Conservation (phyloP, 148 eudicot genomes). For the Spergularia bocconei region DNA sequence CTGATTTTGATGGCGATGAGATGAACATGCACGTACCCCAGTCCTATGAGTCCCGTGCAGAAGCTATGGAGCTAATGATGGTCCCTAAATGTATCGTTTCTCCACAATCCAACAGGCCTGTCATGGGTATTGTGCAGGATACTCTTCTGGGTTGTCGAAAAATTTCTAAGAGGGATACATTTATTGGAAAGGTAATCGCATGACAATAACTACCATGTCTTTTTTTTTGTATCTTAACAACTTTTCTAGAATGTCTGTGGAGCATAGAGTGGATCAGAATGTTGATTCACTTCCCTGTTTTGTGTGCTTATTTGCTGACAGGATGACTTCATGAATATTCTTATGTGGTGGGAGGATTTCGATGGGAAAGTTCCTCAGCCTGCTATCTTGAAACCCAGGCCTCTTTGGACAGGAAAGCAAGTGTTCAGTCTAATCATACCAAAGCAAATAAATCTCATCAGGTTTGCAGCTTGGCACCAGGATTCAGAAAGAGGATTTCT, state of each 20-base stretch:
- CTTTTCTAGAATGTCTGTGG: not conserved
- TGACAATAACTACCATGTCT: not conserved
- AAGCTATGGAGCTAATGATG: slow-evolving; percentile 96
- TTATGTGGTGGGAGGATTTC: slow-evolving; percentile 99
- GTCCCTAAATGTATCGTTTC: slow-evolving; percentile 98
- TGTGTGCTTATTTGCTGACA: slow-evolving; percentile 23
- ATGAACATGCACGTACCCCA: slow-evolving; percentile 99
- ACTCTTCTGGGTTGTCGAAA: slow-evolving; percentile 96
- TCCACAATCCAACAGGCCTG: slow-evolving; percentile 96
- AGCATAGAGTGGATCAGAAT: slow-evolving; percentile 2
- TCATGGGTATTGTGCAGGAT: slow-evolving; percentile 99
- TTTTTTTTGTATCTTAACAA: not conserved
- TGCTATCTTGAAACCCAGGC: slow-evolving; percentile 91
- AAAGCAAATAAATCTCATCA: slow-evolving; percentile 88
- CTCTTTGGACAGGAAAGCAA: slow-evolving; percentile 99
- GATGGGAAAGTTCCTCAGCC: slow-evolving; percentile 98
- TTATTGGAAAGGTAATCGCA: slow-evolving; percentile 83
- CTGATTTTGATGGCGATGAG: slow-evolving; percentile 99
- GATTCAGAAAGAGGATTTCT: slow-evolving; percentile 73
- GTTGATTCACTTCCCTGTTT: not conserved
- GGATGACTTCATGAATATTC: slow-evolving; percentile 97
- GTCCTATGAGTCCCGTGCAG: slow-evolving; percentile 99
- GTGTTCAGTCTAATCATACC: slow-evolving; percentile 96
- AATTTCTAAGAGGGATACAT: slow-evolving; percentile 93
- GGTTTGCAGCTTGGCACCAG: slow-evolving; percentile 88